Percentiles rank a stretch among this genome's conserved stretches.
phyloP scores from a whole-genome alignment of 257 asterid species.

The Verbena officinalis region DNA sequence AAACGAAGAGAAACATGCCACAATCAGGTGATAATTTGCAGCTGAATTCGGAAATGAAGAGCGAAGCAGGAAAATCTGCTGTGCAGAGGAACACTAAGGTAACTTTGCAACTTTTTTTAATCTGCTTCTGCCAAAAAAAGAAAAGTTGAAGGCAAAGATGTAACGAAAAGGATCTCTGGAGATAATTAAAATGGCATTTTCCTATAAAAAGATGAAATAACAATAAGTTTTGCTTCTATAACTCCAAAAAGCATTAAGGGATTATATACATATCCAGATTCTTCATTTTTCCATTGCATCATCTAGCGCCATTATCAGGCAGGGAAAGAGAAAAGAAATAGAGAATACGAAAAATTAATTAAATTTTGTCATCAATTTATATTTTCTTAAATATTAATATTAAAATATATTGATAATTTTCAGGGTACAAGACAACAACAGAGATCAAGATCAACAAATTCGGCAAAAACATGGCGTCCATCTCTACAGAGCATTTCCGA shows the following conservation, averaged over 20 bases:
- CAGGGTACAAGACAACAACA: constrained; percentile 46
- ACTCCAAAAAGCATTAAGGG: no score
- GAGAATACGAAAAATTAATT: no score
- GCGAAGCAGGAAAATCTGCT: constrained; percentile 31
- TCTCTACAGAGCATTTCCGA: constrained; percentile 68
- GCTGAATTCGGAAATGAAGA: constrained; percentile 36
- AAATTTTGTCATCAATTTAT: no score
- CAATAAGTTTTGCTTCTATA: no score
- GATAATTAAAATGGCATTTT: not conserved
- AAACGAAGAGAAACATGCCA: constrained; percentile 51
- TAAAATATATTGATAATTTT: constrained; percentile 6
- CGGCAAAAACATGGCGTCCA: constrained; percentile 61
- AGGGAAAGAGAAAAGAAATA: no score
- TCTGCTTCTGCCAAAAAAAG: not conserved
- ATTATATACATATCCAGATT: not conserved
- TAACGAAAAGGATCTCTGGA: not conserved
- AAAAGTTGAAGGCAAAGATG: constrained; percentile 3
- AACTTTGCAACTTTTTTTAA: not conserved
- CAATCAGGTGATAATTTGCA: constrained; percentile 43
- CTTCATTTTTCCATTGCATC: not conserved
- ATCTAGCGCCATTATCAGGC: no score
- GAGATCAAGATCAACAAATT: constrained; percentile 36
- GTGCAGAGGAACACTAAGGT: constrained; percentile 36
- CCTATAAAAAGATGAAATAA: no score
- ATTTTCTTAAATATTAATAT: constrained; percentile 1